Percentiles rank a stretch among this genome's conserved stretches.
Evolutionary conservation across 768 basidiomycete species (phyloP).

Genomic region (Udeniomyces megalosporus): DNA sequence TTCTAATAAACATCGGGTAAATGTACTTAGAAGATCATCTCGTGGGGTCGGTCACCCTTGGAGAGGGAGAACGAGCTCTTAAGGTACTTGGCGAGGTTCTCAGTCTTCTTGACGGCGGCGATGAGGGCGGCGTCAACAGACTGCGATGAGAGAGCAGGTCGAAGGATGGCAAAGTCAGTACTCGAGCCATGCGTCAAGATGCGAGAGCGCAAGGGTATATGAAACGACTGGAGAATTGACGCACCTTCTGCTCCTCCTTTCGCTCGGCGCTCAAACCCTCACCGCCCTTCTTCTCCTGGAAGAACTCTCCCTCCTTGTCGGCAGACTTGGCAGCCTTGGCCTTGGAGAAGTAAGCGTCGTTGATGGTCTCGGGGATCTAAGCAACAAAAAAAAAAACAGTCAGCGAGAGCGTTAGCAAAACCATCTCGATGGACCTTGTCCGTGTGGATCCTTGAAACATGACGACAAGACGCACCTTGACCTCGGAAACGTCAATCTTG

Average conservation of each 20-base stretch:
- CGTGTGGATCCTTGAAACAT: not conserved
- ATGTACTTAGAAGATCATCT: constrained; percentile 37
- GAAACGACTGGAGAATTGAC: constrained; percentile 2
- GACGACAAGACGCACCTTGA: constrained; percentile 43
- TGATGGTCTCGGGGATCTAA: constrained; percentile 74
- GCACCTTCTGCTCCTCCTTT: constrained; percentile 73
- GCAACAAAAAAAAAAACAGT: constrained; percentile 5
- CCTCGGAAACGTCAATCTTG: constrained; percentile 59
- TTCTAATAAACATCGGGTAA: no score
- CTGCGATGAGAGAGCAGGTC: constrained; percentile 10
- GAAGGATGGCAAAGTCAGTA: no score
- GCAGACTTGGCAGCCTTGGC: constrained; percentile 46
- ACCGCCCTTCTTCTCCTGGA: constrained; percentile 64
- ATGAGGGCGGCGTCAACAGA: constrained; percentile 41
- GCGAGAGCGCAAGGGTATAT: not conserved
- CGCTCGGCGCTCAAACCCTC: constrained; percentile 67
- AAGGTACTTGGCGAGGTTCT: constrained; percentile 82
- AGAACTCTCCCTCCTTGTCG: constrained; percentile 94
- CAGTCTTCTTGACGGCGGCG: constrained; percentile 73
- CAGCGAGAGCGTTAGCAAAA: no score
- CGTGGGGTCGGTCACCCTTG: constrained; percentile 94
- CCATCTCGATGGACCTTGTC: not conserved
- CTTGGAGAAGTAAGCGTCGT: constrained; percentile 89
- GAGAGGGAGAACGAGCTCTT: constrained; percentile 82
- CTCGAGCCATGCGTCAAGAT: no score